Conservation (phyloP, 768 basidiomycete genomes). For the Boletus subparvulus region DNA sequence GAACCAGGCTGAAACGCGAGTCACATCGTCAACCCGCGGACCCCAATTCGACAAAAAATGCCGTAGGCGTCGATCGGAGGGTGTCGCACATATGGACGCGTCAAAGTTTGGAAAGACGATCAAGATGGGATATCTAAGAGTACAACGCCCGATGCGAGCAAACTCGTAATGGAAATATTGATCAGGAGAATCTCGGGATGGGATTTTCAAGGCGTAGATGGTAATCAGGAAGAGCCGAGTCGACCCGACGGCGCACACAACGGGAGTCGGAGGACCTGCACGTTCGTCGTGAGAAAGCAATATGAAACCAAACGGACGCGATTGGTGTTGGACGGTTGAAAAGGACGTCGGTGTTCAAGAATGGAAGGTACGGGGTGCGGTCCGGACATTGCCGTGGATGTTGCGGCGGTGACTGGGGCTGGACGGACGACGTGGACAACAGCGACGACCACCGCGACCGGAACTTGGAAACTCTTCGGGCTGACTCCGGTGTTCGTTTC, state of each 20-base stretch:
- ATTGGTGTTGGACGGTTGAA: constrained; percentile 10
- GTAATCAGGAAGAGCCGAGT: constrained; percentile 2
- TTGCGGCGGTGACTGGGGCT: not conserved
- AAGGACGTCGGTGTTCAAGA: constrained; percentile 7
- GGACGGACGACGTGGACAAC: not conserved
- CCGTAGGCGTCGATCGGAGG: constrained; percentile 3
- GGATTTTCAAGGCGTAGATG: not conserved
- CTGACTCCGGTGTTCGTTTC: not conserved
- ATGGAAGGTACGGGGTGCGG: constrained; percentile 16
- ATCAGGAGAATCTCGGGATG: constrained; percentile 20
- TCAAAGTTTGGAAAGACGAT: not conserved
- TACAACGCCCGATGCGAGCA: not conserved
- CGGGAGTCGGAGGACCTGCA: not conserved
- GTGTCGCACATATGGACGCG: not conserved
- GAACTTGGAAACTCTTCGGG: not conserved
- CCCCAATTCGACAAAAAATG: too few species aligned
- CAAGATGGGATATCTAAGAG: not conserved
- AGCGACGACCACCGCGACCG: not conserved
- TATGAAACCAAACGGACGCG: constrained; percentile 1
- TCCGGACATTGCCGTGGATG: constrained; percentile 19
- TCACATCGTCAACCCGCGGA: too few species aligned
- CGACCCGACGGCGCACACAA: constrained; percentile 7
- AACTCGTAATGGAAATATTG: not conserved
- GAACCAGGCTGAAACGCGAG: not conserved
- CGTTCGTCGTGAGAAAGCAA: constrained; percentile 8